Percentiles rank a stretch among this genome's conserved stretches.
phyloP scores from a whole-genome alignment of 306 rosid species.

The Dalbergia cochinchinensis region DNA sequence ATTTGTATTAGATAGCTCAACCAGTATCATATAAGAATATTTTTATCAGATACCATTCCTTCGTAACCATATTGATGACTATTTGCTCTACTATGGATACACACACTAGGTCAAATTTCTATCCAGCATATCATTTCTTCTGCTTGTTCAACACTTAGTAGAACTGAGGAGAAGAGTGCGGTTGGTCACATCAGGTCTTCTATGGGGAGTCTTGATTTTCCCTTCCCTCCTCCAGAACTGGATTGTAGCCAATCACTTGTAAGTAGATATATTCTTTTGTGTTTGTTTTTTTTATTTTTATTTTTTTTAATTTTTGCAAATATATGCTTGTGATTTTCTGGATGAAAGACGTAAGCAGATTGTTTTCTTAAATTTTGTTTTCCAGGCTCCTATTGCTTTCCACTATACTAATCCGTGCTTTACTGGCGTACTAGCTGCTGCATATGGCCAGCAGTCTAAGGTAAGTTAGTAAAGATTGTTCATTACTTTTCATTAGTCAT shows the following conservation, averaged over 20 bases:
- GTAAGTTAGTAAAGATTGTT: constrained; percentile 43
- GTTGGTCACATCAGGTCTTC: constrained; percentile 46
- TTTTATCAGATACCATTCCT: constrained; percentile 9
- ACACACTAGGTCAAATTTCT: constrained; percentile 23
- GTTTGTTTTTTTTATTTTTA: too few species aligned
- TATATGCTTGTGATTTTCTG: constrained; percentile 27
- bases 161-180: constrained; percentile 45
- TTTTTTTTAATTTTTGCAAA: constrained; percentile 34
- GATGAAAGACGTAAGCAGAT: constrained; percentile 39
- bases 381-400: constrained; percentile 67
- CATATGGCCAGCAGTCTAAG: constrained; percentile 57
- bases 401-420: constrained; percentile 57
- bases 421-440: constrained; percentile 53
- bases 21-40: neutral
- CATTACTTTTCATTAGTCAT: neutral
- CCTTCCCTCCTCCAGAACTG: constrained; percentile 50
- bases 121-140: constrained; percentile 47
- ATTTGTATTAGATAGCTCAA: constrained; percentile 2
- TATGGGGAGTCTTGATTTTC: constrained; percentile 52
- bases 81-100: constrained; percentile 10
- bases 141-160: constrained; percentile 50
- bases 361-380: constrained; percentile 36
- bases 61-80: neutral
- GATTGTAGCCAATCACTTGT: constrained; percentile 61
- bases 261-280: constrained; percentile 49